Evolutionary conservation across 75 land plant species (phyloP).

Genomic region (Selaginella moellendorffii): DNA sequence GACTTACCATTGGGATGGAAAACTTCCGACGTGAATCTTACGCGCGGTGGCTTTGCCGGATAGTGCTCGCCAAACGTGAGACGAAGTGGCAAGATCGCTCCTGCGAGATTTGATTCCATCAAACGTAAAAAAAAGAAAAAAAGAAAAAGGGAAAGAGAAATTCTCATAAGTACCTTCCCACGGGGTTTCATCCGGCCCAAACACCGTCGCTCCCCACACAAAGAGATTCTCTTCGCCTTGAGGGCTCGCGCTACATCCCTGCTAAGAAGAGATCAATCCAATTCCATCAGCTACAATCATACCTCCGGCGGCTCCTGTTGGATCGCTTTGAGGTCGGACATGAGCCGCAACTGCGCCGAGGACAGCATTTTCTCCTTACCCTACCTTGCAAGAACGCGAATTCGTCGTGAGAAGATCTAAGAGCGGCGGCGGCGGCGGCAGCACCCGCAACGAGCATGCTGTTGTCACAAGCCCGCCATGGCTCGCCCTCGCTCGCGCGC

Average conservation of each 20-base stretch:
- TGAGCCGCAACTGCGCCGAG: constrained; percentile 48
- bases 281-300: not conserved
- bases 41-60: constrained; percentile 58
- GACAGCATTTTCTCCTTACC: constrained; percentile 23
- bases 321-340: constrained; percentile 54
- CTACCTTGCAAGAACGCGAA: not conserved
- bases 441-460: not conserved
- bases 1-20: constrained; percentile 57
- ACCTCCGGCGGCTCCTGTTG: constrained; percentile 59
- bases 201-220: constrained; percentile 57
- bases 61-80: constrained; percentile 46
- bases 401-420: not conserved
- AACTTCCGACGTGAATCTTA: constrained; percentile 51
- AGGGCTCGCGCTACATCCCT: constrained; percentile 66
- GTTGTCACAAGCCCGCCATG: not conserved
- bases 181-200: constrained; percentile 52
- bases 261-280: not conserved
- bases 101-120: no score
- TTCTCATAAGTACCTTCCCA: constrained; percentile 51
- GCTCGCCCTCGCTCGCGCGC: not conserved
- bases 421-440: not conserved
- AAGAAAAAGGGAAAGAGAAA: no score
- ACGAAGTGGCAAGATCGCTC: constrained; percentile 43
- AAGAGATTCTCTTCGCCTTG: constrained; percentile 46
- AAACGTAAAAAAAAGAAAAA: no score